Base-by-base conservation (phyloP, 2,329 filamentous ascomycete genomes). In the Oidium heveae region DNA sequence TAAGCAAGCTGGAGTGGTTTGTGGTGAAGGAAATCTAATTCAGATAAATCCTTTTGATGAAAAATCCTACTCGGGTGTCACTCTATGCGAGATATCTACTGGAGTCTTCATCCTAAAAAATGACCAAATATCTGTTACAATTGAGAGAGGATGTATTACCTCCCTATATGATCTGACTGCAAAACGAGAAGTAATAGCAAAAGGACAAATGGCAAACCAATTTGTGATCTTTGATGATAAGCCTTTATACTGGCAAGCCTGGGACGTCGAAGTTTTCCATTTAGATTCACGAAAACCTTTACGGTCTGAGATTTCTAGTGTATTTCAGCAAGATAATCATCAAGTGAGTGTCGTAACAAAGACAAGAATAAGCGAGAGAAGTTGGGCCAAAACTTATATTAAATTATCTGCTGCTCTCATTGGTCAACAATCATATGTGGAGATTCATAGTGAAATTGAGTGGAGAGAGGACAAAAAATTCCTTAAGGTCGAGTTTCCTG, bases 381-480 rank as follows among this genome's bases (percentile, higher is more conserved):
- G 86, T 64, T 88, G 82, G 71, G 75, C 94, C 63, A 87, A 82
- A 66, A 91, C 86, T 0, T 87, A 84, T 20, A 84, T 96, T 62
- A 87, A 78, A 55, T 74, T 98, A 20, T 74, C 79, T 2, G 83
- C 86, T 1, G 75, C 79, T 15, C 68, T 84, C 20, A 72, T 78
- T 53, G 76, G 77, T 41, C 71, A 79, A 36, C 75, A 77, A 34
- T 82, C 81, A 0, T 80, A 79, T 59, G 75, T 96, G 16, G 84
- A 93, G 59, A 80, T 89, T 58, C 75, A 79, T 43, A 83, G 82
- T 53, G 86, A 93, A 60, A 85, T 96, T n/a, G 86, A 95, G 65
- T 98, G 91, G 91, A 84, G 82, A 61, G 91, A 98, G 68, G 86
- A 79, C 13, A 95, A 91, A 82, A 94, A 91, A 65, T 96, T 96